Percentiles rank a stretch among this genome's conserved stretches.
phyloP scores from a whole-genome alignment of 2,329 filamentous ascomycete species.

The Drechslerella dactyloides region DNA sequence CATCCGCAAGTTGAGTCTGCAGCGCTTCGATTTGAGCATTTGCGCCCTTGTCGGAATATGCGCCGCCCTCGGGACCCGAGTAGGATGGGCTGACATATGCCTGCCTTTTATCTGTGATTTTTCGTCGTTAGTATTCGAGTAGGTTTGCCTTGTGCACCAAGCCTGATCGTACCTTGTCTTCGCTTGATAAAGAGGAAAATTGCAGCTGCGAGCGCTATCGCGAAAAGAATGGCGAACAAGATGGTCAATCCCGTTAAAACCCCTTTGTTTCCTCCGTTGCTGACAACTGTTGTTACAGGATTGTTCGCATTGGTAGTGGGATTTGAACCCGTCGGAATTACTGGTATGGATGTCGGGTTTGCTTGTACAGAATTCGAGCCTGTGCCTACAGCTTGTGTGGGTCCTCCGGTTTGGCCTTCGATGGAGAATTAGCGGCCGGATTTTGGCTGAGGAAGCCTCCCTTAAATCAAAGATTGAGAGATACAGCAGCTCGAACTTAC shows the following conservation, averaged over 20 bases:
- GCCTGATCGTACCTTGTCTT: constrained; percentile 27
- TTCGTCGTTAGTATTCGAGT: constrained; percentile 4
- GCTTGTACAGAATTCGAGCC: no score
- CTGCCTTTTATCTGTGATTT: constrained; percentile 26
- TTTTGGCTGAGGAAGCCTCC: no score
- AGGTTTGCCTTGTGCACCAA: background rate
- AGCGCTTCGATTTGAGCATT: constrained; percentile 44
- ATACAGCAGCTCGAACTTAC: no score
- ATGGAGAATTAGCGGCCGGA: no score
- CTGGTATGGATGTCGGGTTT: no score
- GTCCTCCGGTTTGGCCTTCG: no score
- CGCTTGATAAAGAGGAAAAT: constrained; percentile 47
- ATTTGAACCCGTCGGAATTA: background rate
- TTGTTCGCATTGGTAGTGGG: background rate
- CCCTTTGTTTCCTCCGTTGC: constrained; percentile 2
- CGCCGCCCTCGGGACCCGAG: constrained; percentile 28
- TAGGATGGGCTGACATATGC: constrained; percentile 26
- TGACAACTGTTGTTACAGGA: background rate
- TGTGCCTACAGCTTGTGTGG: no score
- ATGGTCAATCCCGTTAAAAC: constrained; percentile 20
- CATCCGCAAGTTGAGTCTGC: constrained; percentile 38
- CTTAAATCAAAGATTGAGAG: no score
- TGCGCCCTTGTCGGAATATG: constrained; percentile 46
- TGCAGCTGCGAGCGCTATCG: constrained; percentile 25
- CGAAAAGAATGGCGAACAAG: constrained; percentile 38